Evolutionary conservation across 2,329 filamentous ascomycete species (phyloP).

Genomic region (Paraphaeosphaeria minitans): DNA sequence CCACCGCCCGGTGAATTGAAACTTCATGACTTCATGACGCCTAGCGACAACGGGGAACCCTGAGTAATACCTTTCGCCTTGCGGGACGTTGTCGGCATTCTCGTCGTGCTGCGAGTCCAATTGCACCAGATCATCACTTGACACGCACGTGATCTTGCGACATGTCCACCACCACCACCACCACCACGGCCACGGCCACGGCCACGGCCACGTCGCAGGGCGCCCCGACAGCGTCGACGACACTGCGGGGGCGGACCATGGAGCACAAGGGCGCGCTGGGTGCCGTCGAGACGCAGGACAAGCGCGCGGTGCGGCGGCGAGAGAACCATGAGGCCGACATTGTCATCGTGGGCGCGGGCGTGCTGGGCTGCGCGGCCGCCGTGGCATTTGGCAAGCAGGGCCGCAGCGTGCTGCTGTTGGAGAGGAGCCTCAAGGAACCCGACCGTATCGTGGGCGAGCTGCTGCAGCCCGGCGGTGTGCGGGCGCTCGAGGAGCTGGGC

Average conservation of each 20-base stretch:
- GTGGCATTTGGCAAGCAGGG: conserved; percentile 86
- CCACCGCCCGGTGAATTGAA: conserved; percentile 1
- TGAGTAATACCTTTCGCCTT: not conserved
- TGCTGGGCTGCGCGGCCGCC: conserved; percentile 86
- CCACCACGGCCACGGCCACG: conserved; percentile 3
- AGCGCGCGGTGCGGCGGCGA: conserved; percentile 53
- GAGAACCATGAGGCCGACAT: conserved; percentile 74
- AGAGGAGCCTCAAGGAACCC: conserved; percentile 87
- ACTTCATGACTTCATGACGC: not conserved
- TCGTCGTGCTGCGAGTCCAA: not conserved
- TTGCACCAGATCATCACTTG: not conserved
- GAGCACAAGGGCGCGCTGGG: conserved; percentile 20
- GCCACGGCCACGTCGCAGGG: not conserved
- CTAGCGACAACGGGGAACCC: not conserved
- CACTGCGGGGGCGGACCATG: conserved; percentile 16
- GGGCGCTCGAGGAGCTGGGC: conserved; percentile 79
- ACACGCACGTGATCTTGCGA: not conserved
- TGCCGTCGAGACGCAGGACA: conserved; percentile 24
- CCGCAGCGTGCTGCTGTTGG: conserved; percentile 86
- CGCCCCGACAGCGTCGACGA: not conserved
- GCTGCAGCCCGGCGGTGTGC: conserved; percentile 87
- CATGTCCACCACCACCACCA: not conserved
- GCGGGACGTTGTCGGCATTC: not conserved
- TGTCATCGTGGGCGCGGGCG: conserved; percentile 88
- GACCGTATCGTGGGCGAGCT: conserved; percentile 96